phyloP scores from a whole-genome alignment of 352 stramenopile species.

The Halophytophthora batemanensis region DNA sequence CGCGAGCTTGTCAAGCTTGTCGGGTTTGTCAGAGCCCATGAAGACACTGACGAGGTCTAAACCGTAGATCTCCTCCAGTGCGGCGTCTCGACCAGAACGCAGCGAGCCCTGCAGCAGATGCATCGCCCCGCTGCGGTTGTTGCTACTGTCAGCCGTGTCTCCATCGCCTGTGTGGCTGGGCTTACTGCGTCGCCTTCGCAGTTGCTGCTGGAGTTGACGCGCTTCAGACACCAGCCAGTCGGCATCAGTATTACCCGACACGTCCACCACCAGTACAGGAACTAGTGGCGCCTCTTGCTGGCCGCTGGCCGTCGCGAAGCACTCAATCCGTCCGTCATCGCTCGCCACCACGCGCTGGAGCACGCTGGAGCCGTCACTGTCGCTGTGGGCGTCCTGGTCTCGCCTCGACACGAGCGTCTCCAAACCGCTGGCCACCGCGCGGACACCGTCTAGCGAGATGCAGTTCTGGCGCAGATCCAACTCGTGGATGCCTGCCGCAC shows the following conservation, averaged over 20 bases:
- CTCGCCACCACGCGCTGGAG: constrained; percentile 43
- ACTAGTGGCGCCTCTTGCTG: constrained; percentile 4
- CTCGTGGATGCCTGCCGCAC: constrained; percentile 23
- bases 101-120: constrained; percentile 15
- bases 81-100: constrained; percentile 16
- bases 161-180: constrained; percentile 2
- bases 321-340: constrained; percentile 52
- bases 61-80: constrained; percentile 59
- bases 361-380: background rate
- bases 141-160: constrained; percentile 11
- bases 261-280: constrained; percentile 42
- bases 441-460: constrained; percentile 63
- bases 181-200: constrained; percentile 12
- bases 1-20: background rate
- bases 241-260: constrained; percentile 43
- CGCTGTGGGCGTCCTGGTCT: background rate
- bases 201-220: constrained; percentile 17
- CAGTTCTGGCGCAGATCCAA: constrained; percentile 71
- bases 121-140: constrained; percentile 12
- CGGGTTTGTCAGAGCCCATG: constrained; percentile 21
- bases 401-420: constrained; percentile 28
- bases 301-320: constrained; percentile 20
- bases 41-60: constrained; percentile 51
- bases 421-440: constrained; percentile 43
- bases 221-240: constrained; percentile 31